Base-by-base conservation (phyloP, 1,284 basidiomycete species). In the Leccinum huronense region DNA sequence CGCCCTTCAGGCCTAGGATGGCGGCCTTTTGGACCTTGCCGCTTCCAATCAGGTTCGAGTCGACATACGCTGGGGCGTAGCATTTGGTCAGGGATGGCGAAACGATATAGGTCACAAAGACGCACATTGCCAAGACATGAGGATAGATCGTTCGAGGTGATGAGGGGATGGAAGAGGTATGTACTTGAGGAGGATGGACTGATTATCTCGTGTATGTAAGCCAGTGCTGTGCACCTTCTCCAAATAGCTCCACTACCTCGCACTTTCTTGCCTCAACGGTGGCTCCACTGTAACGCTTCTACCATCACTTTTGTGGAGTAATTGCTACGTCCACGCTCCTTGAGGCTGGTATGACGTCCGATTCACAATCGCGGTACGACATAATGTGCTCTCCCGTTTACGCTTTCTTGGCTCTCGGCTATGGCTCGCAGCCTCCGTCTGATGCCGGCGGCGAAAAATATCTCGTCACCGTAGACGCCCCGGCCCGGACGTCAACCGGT, bases 1-100 rank as follows among this genome's bases (percentile, higher is more conserved):
- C 95, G 59, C 95, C 95, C 71, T 86, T 79, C 64, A 82, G 84
- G 60, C 95, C 95, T 61, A 98, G 66, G 76, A 98, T 97, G 60
- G 94, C 94, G 60, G 93, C 95, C 75, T 83, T 84, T 19, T 80
- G 63, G 73, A 98, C 81, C 80, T 88, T 94, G 73, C 87, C 87
- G 62, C 80, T 90, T 9, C 88, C 91, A 64, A 97, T 72, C 68
- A 98, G 88, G 77, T 96, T 91, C 71, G 79, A 80, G 79, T 98
- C 94, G 76, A 97, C 93, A 81, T 97, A 97, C 65, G 80, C 94
- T 95, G 73, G 31, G 64, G 48, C 31, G 13, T 51, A 3, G 3
- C 3, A 57, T 67, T 40, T 63, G 60, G 65, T 3, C 16, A 51
- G n/a, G 27, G 10, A 10, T 2, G 10, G 0, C 5, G 10, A 1